A percentile compares a stretch with the other conserved stretches of the same genome.
Conservation (phyloP, 257 asterid genomes). For the Henckelia pumila region DNA sequence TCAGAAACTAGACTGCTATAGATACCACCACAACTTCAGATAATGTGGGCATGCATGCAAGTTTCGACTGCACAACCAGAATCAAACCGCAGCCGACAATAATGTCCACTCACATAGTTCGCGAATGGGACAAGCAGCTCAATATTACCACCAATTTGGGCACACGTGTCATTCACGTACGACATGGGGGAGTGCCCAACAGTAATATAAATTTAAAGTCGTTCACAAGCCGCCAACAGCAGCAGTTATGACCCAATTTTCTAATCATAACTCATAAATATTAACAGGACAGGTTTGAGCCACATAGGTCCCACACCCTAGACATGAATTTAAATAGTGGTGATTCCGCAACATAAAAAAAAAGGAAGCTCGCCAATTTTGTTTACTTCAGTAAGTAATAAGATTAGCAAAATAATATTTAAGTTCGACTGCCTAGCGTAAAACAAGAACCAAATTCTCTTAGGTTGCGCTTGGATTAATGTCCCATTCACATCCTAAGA, state of each 20-base stretch:
- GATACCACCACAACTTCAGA: background rate
- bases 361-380: too few relatives aligned
- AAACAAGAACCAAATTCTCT: background rate
- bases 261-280: background rate
- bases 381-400: too few relatives aligned
- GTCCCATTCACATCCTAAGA: background rate
- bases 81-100: background rate
- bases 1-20: too few relatives aligned
- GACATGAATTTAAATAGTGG: too few relatives aligned
- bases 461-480: too few relatives aligned
- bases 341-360: too few relatives aligned
- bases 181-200: background rate
- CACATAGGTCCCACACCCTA: background rate
- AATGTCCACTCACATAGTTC: background rate
- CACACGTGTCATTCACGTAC: background rate
- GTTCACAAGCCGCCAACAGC: background rate
- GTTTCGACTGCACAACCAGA: background rate
- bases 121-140: background rate
- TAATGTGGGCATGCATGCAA: background rate
- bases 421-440: background rate
- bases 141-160: background rate
- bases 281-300: slow-evolving; percentile 17
- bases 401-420: background rate
- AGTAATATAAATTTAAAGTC: too few relatives aligned
- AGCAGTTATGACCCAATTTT: background rate